A percentile compares a stretch with the other conserved stretches of the same genome.
Conservation (phyloP, 192 early-diverging fungal species). For the Spizellomyces sp. region DNA sequence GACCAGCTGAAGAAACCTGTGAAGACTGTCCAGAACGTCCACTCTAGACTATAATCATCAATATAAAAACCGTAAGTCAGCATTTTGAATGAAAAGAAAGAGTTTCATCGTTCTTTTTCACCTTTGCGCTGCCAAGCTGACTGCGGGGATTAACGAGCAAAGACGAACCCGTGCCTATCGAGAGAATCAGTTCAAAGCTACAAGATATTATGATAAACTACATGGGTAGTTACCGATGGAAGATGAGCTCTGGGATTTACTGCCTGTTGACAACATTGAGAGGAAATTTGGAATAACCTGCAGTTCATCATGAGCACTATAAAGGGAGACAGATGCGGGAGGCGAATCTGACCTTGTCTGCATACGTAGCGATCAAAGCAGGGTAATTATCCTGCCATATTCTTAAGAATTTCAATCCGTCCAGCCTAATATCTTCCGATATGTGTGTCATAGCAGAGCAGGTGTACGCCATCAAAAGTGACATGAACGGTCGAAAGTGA, state of each 20-base stretch:
- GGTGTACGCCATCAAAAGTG: constrained; percentile 75
- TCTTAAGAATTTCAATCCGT: constrained; percentile 78
- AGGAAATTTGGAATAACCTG: constrained; percentile 69
- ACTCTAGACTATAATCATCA: constrained; percentile 47
- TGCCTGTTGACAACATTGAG: constrained; percentile 54
- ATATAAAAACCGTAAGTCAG: not conserved
- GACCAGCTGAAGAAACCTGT: constrained; percentile 56
- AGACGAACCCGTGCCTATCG: constrained; percentile 31
- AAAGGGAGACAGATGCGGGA: not conserved
- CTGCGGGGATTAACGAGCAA: constrained; percentile 38
- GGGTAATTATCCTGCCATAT: constrained; percentile 69
- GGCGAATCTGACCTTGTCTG: constrained; percentile 60
- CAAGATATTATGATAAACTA: too few relatives aligned
- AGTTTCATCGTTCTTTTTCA: not conserved
- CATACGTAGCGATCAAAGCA: constrained; percentile 61
- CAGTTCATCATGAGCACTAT: not conserved
- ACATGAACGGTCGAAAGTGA: constrained; percentile 77
- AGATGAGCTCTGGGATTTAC: constrained; percentile 8
- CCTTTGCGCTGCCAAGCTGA: constrained; percentile 34
- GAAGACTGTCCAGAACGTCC: constrained; percentile 61
- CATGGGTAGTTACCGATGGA: too few relatives aligned
- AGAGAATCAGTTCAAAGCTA: too few relatives aligned
- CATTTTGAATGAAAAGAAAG: not conserved
- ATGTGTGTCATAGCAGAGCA: constrained; percentile 92
- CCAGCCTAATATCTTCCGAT: constrained; percentile 79